Evolutionary conservation across 371 early-diverging fungal species (phyloP), one percentile per base, ranked within the genome.

Genomic region (Mucor velutinosus): DNA sequence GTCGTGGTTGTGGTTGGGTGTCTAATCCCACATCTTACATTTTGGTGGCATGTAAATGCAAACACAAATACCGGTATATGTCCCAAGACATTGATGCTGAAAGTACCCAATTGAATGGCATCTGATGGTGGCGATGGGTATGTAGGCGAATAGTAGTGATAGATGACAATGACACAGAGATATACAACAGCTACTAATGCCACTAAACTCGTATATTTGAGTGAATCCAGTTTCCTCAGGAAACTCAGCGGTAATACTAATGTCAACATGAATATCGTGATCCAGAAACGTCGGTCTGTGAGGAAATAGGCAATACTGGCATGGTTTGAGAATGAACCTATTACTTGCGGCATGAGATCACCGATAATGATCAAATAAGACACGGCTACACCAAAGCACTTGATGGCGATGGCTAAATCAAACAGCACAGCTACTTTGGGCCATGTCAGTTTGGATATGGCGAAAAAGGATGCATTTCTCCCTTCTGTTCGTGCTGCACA

Each of bases 321-420:
- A 17, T 62, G 62, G 39, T 45, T 58, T 14, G 57, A 56, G 11
- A 69, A 64, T 1, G 76, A 66, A 21, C 5, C 32, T 10, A 72
- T 55, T 0, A 62, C 58, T 70, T 90, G 87, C 1, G 95, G 94
- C 89, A 98, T 93, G 64, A 99, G 76, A 60, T 98, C 96, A 62
- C 98, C 97, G 67, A 96, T 90, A 70, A 99, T 97, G 61, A 99
- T 94, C 60, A 99, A 82, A 78, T 99, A 99, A 8, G 97, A 96
- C 32, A 96, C 89, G 17, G 95, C 91, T 1, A 99, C 99, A 39
- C 99, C 99, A 84, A 99, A 99, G 76, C 99, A 99, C 78, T 99
- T 99, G 75, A 99, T 84, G 29, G 99, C 99, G 69, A 99, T 98
- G 30, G 99, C 98, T 45, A 93, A 62, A 76, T 99, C 99, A 73